Conservation (phyloP, 768 basidiomycete species). For the Zangia roseola region DNA sequence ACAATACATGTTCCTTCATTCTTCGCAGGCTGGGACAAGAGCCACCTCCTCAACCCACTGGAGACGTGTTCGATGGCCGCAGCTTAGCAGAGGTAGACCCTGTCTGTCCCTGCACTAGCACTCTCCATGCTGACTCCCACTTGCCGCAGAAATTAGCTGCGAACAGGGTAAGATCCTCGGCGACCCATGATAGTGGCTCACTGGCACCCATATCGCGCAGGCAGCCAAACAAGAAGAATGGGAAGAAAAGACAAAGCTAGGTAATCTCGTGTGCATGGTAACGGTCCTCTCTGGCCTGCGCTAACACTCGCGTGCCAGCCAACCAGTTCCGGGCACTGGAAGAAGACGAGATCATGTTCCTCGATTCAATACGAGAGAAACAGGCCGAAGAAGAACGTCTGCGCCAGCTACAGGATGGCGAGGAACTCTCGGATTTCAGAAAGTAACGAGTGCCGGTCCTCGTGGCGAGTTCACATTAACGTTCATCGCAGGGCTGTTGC, state of each 20-base stretch:
- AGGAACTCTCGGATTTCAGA: conserved; percentile 76
- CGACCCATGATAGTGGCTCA: conserved; percentile 9
- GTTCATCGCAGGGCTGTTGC: conserved; percentile 57
- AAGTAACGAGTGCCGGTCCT: conserved; percentile 47
- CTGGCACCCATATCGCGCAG: conserved; percentile 39
- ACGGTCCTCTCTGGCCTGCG: conserved; percentile 5
- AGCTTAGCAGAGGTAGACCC: conserved; percentile 81
- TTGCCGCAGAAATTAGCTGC: conserved; percentile 76
- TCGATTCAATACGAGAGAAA: conserved; percentile 77
- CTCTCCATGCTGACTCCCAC: conserved; percentile 11
- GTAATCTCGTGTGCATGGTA: conserved; percentile 19
- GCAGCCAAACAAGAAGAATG: conserved; percentile 91
- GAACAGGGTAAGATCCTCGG: conserved; percentile 59
- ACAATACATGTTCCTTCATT: conserved; percentile 5
- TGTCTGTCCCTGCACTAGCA: conserved; percentile 2
- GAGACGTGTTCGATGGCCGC: conserved; percentile 79
- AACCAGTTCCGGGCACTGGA: conserved; percentile 89
- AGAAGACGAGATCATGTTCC: conserved; percentile 88
- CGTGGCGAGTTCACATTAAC: conserved; percentile 8
- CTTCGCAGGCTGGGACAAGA: conserved; percentile 72
- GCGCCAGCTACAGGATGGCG: conserved; percentile 71
- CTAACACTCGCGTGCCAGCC: conserved; percentile 41
- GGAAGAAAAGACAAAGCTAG: conserved; percentile 86
- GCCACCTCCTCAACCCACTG: conserved; percentile 71
- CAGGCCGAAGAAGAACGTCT: conserved; percentile 74